Evolutionary conservation across 2,329 filamentous ascomycete genomes (phyloP).

Genomic region (Ophiocordyceps camponoti-floridani): DNA sequence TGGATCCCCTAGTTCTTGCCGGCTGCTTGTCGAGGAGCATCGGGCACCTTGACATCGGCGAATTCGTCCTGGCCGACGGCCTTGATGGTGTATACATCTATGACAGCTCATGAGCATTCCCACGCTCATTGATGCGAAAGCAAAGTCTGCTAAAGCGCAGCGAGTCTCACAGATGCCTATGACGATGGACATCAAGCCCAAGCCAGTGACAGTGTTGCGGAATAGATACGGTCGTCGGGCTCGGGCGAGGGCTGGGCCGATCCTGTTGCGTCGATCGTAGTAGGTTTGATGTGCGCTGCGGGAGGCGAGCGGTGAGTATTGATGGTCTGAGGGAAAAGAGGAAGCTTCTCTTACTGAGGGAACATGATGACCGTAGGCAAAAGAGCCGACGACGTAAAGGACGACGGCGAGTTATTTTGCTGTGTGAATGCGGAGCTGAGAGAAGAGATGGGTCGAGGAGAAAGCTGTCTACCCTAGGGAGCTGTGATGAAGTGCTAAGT

Average conservation of each 20-base stretch:
- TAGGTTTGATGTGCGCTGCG: constrained; percentile 48
- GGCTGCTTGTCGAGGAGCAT: constrained; percentile 38
- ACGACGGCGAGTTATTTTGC: too few species aligned
- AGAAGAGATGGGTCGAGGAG: too few species aligned
- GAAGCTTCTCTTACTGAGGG: background rate
- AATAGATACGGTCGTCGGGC: constrained; percentile 82
- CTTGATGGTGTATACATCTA: constrained; percentile 49
- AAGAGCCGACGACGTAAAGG: background rate
- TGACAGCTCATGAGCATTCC: background rate
- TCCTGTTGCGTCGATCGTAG: constrained; percentile 76
- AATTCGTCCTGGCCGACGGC: constrained; percentile 95
- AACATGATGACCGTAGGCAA: background rate
- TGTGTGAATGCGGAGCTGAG: too few species aligned
- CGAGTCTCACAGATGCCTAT: constrained; percentile 66
- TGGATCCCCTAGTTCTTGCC: constrained; percentile 5
- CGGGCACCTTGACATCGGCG: constrained; percentile 82
- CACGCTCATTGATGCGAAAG: constrained; percentile 5
- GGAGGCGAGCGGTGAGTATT: background rate
- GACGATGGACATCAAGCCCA: constrained; percentile 58
- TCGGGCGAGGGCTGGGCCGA: constrained; percentile 76
- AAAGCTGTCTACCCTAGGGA: too few species aligned
- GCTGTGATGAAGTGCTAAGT: background rate
- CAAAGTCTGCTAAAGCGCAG: background rate
- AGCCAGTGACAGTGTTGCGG: constrained; percentile 70
- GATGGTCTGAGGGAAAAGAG: background rate